Evolutionary conservation across 1,284 basidiomycete species (phyloP), one percentile per base, ranked within the genome.

Genomic region (Rhodofomes roseus): DNA sequence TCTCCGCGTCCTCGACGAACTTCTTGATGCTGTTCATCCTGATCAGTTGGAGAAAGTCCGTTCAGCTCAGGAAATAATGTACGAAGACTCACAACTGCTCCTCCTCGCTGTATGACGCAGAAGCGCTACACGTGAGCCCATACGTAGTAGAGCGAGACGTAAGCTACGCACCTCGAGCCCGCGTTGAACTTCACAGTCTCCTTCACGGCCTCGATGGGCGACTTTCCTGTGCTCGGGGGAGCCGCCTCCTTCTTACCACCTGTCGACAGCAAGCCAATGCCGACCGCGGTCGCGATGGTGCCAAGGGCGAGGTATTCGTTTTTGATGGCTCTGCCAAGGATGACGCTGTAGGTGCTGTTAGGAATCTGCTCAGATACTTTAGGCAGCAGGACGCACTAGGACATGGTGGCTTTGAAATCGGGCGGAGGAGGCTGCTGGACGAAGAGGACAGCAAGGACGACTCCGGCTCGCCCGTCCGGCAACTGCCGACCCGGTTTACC

Each of bases 1-100:
- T 90, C 79, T 92, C 90, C 54, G 90, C 90, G 69, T 90, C 89
- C 60, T 81, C 85, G 63, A 92, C 81, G 71, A 90, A 92, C 56
- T 85, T 84, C 73, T 81, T 79, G 76, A 92, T 90, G 72, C 89
- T 92, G 77, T 78, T 68, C 63, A 79, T 71, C 77, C 77, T 81
- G 66, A 71, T 75, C 69, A 74, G 75, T 76, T 70, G 71, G 66
- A 67, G 66, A 72, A 68, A 71, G 66, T 66, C 62, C 66, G 69
- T 63, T 65, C 62, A 60, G 63, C 37, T 54, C 37, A 41, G 48
- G 48, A 46, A 46, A 53, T 58, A 58, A 62, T 23, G 55, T 36
- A 57, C 54, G 20, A 54, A 56, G 60, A 85, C 87, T 74, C 77
- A 89, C 89, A 90, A 89, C 65, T 83, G 76, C 70, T 87, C 86